Evolutionary conservation across 306 rosid species (phyloP).

Genomic region (Prinsepia uniflora): DNA sequence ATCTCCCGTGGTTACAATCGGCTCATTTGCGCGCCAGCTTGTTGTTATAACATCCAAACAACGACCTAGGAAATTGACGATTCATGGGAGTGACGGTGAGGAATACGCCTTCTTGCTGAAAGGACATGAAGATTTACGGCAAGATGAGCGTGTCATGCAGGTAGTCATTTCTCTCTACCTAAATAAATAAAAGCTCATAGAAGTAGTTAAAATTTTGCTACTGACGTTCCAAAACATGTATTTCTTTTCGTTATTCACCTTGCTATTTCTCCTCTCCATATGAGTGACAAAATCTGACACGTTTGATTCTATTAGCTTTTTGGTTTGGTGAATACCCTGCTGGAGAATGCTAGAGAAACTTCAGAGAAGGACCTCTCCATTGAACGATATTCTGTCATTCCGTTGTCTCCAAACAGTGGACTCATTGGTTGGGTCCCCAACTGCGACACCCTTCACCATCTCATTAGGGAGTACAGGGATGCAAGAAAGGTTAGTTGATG

Average conservation of each 20-base stretch:
- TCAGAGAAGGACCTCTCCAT: constrained; percentile 81
- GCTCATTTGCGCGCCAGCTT: constrained; percentile 87
- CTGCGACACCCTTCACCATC: constrained; percentile 86
- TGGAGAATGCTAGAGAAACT: constrained; percentile 81
- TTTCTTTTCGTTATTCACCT: background rate
- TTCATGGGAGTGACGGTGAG: constrained; percentile 91
- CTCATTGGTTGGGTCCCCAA: constrained; percentile 97
- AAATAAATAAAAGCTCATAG: background rate
- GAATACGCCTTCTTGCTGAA: constrained; percentile 94
- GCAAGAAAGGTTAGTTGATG: constrained; percentile 77
- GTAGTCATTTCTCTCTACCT: constrained; percentile 30
- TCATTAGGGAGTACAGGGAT: constrained; percentile 88
- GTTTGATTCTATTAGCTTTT: constrained; percentile 57
- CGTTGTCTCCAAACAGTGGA: constrained; percentile 96
- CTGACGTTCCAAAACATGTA: background rate
- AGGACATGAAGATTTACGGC: constrained; percentile 98
- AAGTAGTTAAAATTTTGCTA: background rate
- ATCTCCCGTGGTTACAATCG: constrained; percentile 79
- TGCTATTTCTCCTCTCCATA: background rate
- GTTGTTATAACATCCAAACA: constrained; percentile 96
- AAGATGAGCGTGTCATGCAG: constrained; percentile 99
- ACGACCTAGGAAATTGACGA: constrained; percentile 89
- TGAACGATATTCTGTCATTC: constrained; percentile 83
- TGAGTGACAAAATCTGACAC: background rate
- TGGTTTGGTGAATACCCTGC: constrained; percentile 92